Evolutionary conservation across 306 rosid species (phyloP).

Genomic region (Amphicarpaea edgeworthii): DNA sequence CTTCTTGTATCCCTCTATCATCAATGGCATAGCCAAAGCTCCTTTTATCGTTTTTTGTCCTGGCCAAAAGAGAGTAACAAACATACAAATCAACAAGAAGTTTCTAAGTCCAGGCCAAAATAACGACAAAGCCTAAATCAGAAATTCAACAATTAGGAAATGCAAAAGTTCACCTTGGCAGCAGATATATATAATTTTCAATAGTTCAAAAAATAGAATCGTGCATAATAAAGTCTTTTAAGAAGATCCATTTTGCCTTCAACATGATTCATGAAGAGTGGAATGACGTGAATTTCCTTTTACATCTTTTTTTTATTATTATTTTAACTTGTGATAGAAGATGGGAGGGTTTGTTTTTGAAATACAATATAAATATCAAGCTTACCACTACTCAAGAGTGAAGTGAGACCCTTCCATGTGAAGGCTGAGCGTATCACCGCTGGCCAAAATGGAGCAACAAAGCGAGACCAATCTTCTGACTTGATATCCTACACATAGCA

Average conservation of each 20-base stretch:
- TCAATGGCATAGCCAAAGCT: slow-evolving; percentile 93
- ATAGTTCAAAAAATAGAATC: background rate
- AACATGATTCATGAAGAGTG: too few species aligned
- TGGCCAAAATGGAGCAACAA: slow-evolving; percentile 96
- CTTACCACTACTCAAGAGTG: slow-evolving; percentile 73
- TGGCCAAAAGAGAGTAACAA: slow-evolving; percentile 39
- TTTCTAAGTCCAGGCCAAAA: background rate
- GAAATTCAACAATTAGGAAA: slow-evolving; percentile 1
- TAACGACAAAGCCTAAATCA: background rate
- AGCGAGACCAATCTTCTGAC: slow-evolving; percentile 80
- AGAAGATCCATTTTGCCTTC: background rate
- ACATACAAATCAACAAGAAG: slow-evolving; percentile 23
- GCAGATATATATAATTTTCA: background rate
- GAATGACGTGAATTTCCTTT: too few species aligned
- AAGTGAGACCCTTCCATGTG: slow-evolving; percentile 84
- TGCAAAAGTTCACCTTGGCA: background rate
- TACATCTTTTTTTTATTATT: too few species aligned
- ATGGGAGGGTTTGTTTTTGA: background rate
- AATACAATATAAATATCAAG: slow-evolving; percentile 14
- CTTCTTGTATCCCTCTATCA: slow-evolving; percentile 89
- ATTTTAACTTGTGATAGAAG: too few species aligned
- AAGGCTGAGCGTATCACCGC: slow-evolving; percentile 88
- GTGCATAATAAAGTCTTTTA: background rate
- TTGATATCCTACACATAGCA: slow-evolving; percentile 68
- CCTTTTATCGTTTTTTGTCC: slow-evolving; percentile 83